Evolutionary conservation across 768 basidiomycete species (phyloP), one percentile per base, ranked within the genome.

Genomic region (Tylopilus balloui): DNA sequence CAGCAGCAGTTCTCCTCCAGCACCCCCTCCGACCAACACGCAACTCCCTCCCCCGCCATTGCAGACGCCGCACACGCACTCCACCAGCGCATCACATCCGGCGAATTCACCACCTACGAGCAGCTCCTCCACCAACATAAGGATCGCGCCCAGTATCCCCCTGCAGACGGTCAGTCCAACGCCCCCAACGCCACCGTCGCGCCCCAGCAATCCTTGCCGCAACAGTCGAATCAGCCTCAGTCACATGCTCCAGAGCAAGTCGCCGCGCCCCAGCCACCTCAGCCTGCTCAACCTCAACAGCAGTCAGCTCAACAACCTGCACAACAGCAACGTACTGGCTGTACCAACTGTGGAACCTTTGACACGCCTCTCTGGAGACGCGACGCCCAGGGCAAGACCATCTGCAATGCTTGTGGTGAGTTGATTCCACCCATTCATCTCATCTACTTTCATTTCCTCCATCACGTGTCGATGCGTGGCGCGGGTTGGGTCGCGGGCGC

Each of bases 381-480:
- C 58, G 88, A 88, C 64, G 72, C 77, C 37, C 81, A 87, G 58
- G 91, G 90, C 50, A 88, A 86, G 67, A 79, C 84, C 42, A 80
- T 92, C 63, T 93, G 91, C 74, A 92, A 92, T 68, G 86, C 88
- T 44, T 92, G 91, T 69, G 91, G 90, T 92, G 66, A 78, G 88
- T 79, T 32, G 49, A 55, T 63, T 55, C 54, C 28, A 54, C 59
- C 60, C 50, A 14, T 56, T 61, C 60, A 62, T 64, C 62, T 59
- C 61, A 67, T 69, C 64, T 62, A 8, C 63, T 65, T 59, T 61
- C 61, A 62, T 62, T 61, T 58, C 68, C 61, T 61, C 54, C 54
- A 54, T 71, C 74, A 72, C 75, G 74, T 76, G 75, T 70, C 53
- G 42, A 43, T 49, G 44, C 60, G 40, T 69, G 64, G 51, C 50